Percentiles rank a stretch among this genome's conserved stretches.
These are phyloP conservation scores for Pittosporum tobira DNA, from an alignment of 129 eudicot species.

Conservation along the genomic window DNA sequence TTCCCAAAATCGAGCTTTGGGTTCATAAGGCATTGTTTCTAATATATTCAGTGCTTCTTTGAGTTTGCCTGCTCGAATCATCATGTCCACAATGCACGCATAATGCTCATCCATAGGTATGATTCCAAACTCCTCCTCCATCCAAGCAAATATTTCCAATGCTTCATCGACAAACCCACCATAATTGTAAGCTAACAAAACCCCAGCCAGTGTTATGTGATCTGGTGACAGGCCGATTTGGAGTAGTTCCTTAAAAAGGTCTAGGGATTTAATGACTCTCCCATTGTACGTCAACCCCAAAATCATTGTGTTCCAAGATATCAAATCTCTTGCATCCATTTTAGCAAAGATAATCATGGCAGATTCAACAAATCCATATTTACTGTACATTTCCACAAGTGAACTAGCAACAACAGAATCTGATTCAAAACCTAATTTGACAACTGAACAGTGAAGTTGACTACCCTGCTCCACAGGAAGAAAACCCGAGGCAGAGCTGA, in stretches of 20 bases:
- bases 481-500: conserved; percentile 34
- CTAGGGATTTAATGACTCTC: conserved; percentile 35
- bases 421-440: conserved; percentile 48
- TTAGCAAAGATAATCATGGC: conserved; percentile 37
- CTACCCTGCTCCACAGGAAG: conserved; percentile 44
- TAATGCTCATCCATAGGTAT: conserved; percentile 43
- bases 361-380: conserved; percentile 39
- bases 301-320: conserved; percentile 84
- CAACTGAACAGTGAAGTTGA: conserved; percentile 56
- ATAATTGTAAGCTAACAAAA: conserved; percentile 57
- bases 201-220: conserved; percentile 43
- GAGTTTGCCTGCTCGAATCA: conserved; percentile 49
- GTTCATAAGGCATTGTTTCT: conserved; percentile 30
- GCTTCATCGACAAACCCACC: conserved; percentile 49
- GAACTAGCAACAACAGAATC: conserved; percentile 56
- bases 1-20: conserved; percentile 37
- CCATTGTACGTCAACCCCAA: conserved; percentile 52
- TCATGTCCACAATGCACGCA: conserved; percentile 35
- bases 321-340: conserved; percentile 42
- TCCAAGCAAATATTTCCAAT: conserved; percentile 29
- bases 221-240: conserved; percentile 48
- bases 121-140: conserved; percentile 41
- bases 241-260: conserved; percentile 39
- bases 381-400: conserved; percentile 68
- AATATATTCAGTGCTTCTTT: conserved; percentile 38